phyloP scores from a whole-genome alignment of 345 rosid genomes.

The Laguncularia racemosa region DNA sequence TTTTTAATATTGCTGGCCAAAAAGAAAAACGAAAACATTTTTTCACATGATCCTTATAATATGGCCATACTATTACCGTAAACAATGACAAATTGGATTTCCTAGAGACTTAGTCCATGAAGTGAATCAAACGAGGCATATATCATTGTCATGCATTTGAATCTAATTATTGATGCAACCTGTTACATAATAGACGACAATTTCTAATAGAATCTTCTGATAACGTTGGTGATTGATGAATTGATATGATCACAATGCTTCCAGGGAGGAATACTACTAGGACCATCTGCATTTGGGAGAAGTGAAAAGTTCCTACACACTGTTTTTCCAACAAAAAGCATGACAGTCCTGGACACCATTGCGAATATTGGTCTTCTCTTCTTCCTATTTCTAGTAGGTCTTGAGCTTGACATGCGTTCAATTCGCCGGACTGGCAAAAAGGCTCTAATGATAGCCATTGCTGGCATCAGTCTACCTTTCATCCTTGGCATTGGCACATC shows the following conservation, averaged over 20 bases:
- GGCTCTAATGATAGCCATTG: constrained; percentile 48
- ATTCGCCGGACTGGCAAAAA: constrained; percentile 57
- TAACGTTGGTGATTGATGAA: background rate
- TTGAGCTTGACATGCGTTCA: constrained; percentile 58
- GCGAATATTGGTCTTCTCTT: constrained; percentile 74
- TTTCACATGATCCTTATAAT: too few relatives aligned
- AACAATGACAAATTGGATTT: too few relatives aligned
- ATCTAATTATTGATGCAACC: too few relatives aligned
- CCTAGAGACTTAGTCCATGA: too few relatives aligned
- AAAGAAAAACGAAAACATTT: too few relatives aligned
- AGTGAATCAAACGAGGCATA: too few relatives aligned
- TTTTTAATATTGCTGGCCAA: too few relatives aligned
- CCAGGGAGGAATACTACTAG: constrained; percentile 80
- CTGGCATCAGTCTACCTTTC: constrained; percentile 67
- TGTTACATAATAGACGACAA: background rate
- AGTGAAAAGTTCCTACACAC: constrained; percentile 35
- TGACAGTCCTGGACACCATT: constrained; percentile 69
- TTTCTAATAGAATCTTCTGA: background rate
- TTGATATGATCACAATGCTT: background rate
- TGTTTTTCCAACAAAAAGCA: constrained; percentile 43
- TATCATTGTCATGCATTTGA: too few relatives aligned
- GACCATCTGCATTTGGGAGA: constrained; percentile 79
- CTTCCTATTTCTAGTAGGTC: constrained; percentile 76
- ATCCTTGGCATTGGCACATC: constrained; percentile 61
- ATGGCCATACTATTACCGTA: too few relatives aligned